Base-by-base conservation (phyloP, 2,329 filamentous ascomycete genomes). In the Fusarium sp. region DNA sequence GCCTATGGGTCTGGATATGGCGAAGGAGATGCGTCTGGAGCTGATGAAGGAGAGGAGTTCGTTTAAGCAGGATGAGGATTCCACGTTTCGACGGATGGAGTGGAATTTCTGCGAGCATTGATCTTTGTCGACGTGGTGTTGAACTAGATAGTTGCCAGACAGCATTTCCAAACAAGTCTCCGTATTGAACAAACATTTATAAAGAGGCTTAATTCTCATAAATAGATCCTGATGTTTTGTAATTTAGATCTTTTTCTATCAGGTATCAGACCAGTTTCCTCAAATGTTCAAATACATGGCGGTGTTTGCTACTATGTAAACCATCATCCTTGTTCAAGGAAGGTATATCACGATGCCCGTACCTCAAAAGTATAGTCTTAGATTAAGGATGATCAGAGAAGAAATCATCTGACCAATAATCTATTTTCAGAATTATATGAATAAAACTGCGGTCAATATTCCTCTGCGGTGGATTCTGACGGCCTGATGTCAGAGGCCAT, bases 91-190 rank as follows among this genome's bases (percentile, higher is more conserved):
- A 20, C 20, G 9, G 20, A 26, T 51, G 24, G 36, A 44, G 11
- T 51, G 49, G 49, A 32, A 19, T 5, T 52, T 52, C 14, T 46
- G 40, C 15, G 49, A 52, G n/a, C 49, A 52, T 46, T 53, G 6
- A 48, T 14, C 14, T 15, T 15, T 15, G 14, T 3, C 28, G 14
- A 32, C 14, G 3, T 7, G 10, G 10, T 15, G 14, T 10, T 6
- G 28, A 32, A 6, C 6, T 15, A 32, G n/a, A n/a, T n/a, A n/a
- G 10, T 32, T 32, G 28, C 12, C 10, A 14, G 12, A 15, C 28
- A 15, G 26, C 26, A 28, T 28, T 28, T 28, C 12, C 10, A 28
- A 11, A 28, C 26, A 4, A 28, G 3, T 4, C 26, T 28, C 10
- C 10, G 9, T 28, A 10, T 28, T 11, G 11, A 28, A 28, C 1